Evolutionary conservation across 306 rosid species (phyloP).

Genomic region (Corylus heterophylla): DNA sequence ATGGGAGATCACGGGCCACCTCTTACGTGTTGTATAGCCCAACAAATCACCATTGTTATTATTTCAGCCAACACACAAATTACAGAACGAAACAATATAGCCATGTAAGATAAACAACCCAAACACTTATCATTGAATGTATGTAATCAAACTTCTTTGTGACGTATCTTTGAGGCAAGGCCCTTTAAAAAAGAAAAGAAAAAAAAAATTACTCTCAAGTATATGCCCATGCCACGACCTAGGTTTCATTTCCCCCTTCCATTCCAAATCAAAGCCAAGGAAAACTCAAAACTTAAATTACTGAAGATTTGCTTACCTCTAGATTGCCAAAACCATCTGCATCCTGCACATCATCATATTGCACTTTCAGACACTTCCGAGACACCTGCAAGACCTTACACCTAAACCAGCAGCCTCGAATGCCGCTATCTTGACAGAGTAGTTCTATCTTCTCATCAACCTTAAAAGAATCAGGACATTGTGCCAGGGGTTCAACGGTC

Average conservation of each 20-base stretch:
- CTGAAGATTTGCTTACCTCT: slow-evolving; percentile 49
- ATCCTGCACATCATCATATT: slow-evolving; percentile 58
- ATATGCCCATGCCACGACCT: neutral
- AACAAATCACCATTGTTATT: slow-evolving; percentile 7
- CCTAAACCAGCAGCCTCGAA: slow-evolving; percentile 90
- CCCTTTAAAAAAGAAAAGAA: neutral
- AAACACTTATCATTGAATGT: neutral
- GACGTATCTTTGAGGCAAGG: slow-evolving; percentile 5
- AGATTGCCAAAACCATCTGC: slow-evolving; percentile 51
- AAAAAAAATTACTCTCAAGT: neutral
- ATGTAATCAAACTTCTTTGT: neutral
- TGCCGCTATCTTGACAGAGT: slow-evolving; percentile 85
- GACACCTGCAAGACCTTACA: slow-evolving; percentile 58
- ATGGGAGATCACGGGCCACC: neutral
- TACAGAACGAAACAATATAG: neutral
- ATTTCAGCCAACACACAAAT: neutral
- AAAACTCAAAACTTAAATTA: slow-evolving; percentile 9
- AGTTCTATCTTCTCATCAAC: slow-evolving; percentile 61
- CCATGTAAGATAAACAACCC: neutral
- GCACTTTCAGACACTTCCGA: slow-evolving; percentile 62
- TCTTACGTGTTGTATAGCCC: too few species aligned
- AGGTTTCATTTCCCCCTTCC: neutral
- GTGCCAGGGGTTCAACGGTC: slow-evolving; percentile 38
- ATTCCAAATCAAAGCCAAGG: slow-evolving; percentile 6
- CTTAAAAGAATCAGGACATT: slow-evolving; percentile 36